Evolutionary conservation across 2,329 filamentous ascomycete genomes (phyloP).

Genomic region (Fusarium brachygibbosum): DNA sequence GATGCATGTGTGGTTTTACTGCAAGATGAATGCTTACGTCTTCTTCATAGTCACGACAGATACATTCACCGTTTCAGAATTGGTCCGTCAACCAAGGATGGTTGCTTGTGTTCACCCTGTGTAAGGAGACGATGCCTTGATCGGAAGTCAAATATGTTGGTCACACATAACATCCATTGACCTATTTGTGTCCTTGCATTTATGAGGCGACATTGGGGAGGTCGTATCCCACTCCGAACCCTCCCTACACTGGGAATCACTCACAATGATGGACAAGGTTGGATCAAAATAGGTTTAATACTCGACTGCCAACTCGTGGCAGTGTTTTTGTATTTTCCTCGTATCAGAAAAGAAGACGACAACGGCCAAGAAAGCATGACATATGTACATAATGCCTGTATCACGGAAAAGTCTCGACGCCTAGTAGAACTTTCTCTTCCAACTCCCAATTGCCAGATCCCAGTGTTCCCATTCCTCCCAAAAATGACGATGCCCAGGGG

Average conservation of each 20-base stretch:
- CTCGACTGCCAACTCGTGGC: slow-evolving; percentile 18
- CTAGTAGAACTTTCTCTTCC: slow-evolving; percentile 48
- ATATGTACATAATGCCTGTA: slow-evolving; percentile 39
- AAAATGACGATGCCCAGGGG: slow-evolving; percentile 33
- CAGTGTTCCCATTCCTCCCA: slow-evolving; percentile 43
- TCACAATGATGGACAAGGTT: not conserved
- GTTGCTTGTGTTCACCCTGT: slow-evolving; percentile 22
- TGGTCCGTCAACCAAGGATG: slow-evolving; percentile 14
- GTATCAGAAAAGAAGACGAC: slow-evolving; percentile 31
- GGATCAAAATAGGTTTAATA: slow-evolving; percentile 9
- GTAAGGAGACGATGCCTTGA: slow-evolving; percentile 8
- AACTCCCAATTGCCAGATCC: slow-evolving; percentile 51
- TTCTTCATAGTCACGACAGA: slow-evolving; percentile 17
- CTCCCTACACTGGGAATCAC: not conserved
- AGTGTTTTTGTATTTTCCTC: slow-evolving; percentile 37
- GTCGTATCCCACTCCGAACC: not conserved
- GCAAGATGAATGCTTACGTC: not conserved
- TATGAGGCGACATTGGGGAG: not conserved
- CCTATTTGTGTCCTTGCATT: slow-evolving; percentile 1
- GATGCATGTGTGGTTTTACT: slow-evolving; percentile 1
- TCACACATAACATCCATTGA: slow-evolving; percentile 22
- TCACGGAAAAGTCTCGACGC: slow-evolving; percentile 45
- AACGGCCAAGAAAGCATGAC: slow-evolving; percentile 35
- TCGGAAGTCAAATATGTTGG: slow-evolving; percentile 18
- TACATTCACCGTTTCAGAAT: slow-evolving; percentile 16